Evolutionary conservation across 768 basidiomycete genomes (phyloP), one percentile per base, ranked within the genome.

Genomic region (Hericium coralloides): DNA sequence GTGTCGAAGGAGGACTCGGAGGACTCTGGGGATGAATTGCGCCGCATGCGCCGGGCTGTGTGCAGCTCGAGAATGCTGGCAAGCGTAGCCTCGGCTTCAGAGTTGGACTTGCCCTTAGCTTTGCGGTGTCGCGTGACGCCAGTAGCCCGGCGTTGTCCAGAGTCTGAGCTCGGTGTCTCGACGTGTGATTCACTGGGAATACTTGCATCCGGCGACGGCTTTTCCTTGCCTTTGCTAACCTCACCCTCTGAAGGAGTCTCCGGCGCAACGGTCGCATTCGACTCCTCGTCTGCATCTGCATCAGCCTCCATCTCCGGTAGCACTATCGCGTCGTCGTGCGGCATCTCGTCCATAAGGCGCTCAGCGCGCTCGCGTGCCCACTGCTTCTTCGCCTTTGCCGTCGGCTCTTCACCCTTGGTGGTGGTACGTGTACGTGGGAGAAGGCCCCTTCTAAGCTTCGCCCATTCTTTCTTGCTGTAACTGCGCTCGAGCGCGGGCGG

Each of bases 41-140:
- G 61, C 56, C 83, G 87, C 86, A 89, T 91, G 15, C 85, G 78
- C 41, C 79, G 77, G 0, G 82, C 74, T 1, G 86, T 87, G 66
- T 91, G 88, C 17, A 90, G 73, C 31, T 82, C 78, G 12, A 89
- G 77, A 0, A 89, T 79, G 31, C 75, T 72, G 61, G 79, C 76
- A 41, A 87, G 69, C 15, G 55, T 48, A 3, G 26, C 4, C n/a
- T 49, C 23, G 23, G 49, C 49, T 23, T 45, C 17, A 20, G 41
- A 20, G 41, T 49, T 23, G 20, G 26, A 31, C 23, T n/a, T 49
- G 49, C 51, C 31, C 25, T 38, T 23, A 31, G n/a, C 51, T 17
- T 18, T 18, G 15, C 15, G n/a, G 49, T 18, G 17, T 50, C 17
- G 10, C 10, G 48, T 10, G 48, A 49, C 22, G 14, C 12, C 48